Evolutionary conservation across 768 basidiomycete species (phyloP), one percentile per base, ranked within the genome.

Genomic region (Xerocomellus intermedius): DNA sequence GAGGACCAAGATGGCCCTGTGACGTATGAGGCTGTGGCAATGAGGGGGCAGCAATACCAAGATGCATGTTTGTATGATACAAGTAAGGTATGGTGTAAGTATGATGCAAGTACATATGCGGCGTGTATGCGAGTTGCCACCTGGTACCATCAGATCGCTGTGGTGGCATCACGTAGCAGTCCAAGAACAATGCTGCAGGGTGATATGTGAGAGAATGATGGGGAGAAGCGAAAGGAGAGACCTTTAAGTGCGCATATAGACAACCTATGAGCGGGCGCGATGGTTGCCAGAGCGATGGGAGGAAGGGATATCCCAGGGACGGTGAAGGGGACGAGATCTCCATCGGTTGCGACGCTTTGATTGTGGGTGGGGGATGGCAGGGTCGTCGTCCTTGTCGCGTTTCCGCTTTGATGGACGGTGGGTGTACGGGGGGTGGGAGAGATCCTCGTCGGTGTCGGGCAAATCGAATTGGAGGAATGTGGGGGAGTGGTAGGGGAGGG

Each of bases 341-440:
- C 62, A 62, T 35, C 57, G 50, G 39, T 65, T 52, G 19, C 64
- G 70, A 50, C 70, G 70, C 55, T 72, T 72, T 16, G 64, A 8
- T 17, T 35, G 58, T 9, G 57, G 43, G 38, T 59, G 54, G 28
- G 63, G 59, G 52, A 68, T 57, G 49, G 52, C 52, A 19, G 37
- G 43, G 41, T 45, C 52, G 42, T 60, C 56, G 48, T 60, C 53
- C 0, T 16, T 56, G 26, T 64, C 57, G 33, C 81, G 82, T 61
- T 83, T 85, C 45, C 85, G 81, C 61, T 85, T 86, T 4, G 72
- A 52, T n/a, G 75, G 72, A 65, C 78, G 70, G 60, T 70, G 71
- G n/a, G 73, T 84, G 74, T 87, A 87, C 0, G 86, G 86, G 8
- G 86, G 83, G 58, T 81, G 81, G 0, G 86, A 87, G 39, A 87